phyloP scores from a whole-genome alignment of 1,139 yeast species.

The Blastobotrys petasosporus region DNA sequence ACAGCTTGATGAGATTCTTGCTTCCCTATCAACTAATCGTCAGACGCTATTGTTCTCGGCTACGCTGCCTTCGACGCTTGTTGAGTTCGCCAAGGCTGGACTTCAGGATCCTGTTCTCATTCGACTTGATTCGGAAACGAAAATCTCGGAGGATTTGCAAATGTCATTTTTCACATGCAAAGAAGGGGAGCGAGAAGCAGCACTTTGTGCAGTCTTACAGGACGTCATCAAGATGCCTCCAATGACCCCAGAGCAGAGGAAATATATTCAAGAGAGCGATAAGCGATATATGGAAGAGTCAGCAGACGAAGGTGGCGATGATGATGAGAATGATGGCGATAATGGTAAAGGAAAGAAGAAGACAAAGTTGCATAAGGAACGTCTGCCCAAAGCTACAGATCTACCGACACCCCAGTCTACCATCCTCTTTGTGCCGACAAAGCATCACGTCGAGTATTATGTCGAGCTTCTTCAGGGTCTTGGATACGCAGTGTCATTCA shows the following conservation, averaged over 20 bases:
- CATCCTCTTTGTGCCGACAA: constrained; percentile 90
- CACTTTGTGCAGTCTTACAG: constrained; percentile 64
- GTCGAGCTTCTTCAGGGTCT: constrained; percentile 61
- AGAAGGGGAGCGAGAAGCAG: constrained; percentile 85
- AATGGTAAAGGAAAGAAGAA: constrained; percentile 30
- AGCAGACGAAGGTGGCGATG: constrained; percentile 46
- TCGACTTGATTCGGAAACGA: constrained; percentile 85
- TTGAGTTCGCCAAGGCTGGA: constrained; percentile 97
- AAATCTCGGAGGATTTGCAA: constrained; percentile 82
- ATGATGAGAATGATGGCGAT: constrained; percentile 40
- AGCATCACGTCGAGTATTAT: constrained; percentile 94
- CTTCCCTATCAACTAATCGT: constrained; percentile 71
- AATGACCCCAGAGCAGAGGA: constrained; percentile 50
- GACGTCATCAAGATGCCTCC: constrained; percentile 81
- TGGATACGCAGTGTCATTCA: constrained; percentile 82
- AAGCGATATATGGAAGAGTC: constrained; percentile 16
- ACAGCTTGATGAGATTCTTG: constrained; percentile 83
- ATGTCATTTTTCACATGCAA: constrained; percentile 83
- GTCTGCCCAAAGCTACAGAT: constrained; percentile 71
- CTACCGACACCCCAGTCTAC: constrained; percentile 83
- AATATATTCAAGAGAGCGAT: constrained; percentile 44
- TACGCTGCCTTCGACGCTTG: constrained; percentile 84
- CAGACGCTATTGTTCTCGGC: constrained; percentile 93
- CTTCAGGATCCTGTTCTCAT: constrained; percentile 85
- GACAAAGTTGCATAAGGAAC: constrained; percentile 44